Percentiles rank a stretch among this genome's conserved stretches.
Conservation (phyloP, 1,139 yeast genomes). For the Spencermartinsiella ligniputridi region DNA sequence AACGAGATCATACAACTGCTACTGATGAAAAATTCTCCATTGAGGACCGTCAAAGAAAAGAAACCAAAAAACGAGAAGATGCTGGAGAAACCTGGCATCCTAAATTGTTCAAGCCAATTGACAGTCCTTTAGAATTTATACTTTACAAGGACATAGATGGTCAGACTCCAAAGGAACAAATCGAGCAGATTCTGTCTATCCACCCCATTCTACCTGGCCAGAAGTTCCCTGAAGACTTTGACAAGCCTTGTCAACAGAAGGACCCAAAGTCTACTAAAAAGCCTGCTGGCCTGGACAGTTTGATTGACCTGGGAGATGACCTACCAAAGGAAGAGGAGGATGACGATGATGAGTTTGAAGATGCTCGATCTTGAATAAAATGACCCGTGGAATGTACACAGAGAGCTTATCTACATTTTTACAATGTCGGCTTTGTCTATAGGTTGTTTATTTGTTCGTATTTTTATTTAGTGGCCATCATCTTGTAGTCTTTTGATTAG, state of each 20-base stretch:
- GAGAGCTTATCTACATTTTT: too few relatives aligned
- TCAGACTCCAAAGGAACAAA: constrained; percentile 47
- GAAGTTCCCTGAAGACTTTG: constrained; percentile 54
- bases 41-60: constrained; percentile 74
- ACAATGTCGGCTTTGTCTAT: too few relatives aligned
- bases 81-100: constrained; percentile 82
- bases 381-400: too few relatives aligned
- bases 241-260: constrained; percentile 64
- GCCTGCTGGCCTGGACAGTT: constrained; percentile 8
- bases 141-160: constrained; percentile 56
- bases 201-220: constrained; percentile 79
- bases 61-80: constrained; percentile 68
- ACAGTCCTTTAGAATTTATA: constrained; percentile 49
- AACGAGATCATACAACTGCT: constrained; percentile 73
- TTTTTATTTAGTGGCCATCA: too few relatives aligned
- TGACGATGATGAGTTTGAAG: constrained; percentile 25
- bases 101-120: constrained; percentile 55
- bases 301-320: constrained; percentile 11
- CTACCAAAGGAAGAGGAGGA: constrained; percentile 13
- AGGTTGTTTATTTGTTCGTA: too few relatives aligned
- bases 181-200: constrained; percentile 51
- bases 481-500: too few relatives aligned
- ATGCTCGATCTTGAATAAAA: constrained; percentile 19
- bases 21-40: constrained; percentile 83
- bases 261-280: constrained; percentile 14